Percentiles rank a stretch among this genome's conserved stretches.
These are phyloP conservation scores for Phytophthora ohioensis DNA, from an alignment of 352 stramenopile species.

Conservation along the genomic window DNA sequence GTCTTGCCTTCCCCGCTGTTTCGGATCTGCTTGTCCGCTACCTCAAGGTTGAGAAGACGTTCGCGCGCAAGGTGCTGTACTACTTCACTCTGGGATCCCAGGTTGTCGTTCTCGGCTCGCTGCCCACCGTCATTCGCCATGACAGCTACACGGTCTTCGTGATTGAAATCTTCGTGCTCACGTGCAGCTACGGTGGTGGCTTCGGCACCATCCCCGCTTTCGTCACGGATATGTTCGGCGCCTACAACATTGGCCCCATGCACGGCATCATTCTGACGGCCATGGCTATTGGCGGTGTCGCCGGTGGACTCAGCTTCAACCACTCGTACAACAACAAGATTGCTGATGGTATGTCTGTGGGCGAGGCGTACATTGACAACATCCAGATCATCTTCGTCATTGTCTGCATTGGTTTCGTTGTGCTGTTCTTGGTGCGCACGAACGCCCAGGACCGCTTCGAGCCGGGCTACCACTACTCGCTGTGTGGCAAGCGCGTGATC, in stretches of 20 bases:
- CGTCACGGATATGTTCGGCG: slow-evolving; percentile 86
- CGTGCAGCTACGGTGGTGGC: slow-evolving; percentile 74
- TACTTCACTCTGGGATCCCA: slow-evolving; percentile 71
- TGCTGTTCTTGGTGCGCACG: slow-evolving; percentile 76
- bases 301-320: slow-evolving; percentile 82
- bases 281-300: slow-evolving; percentile 78
- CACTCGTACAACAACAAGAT: slow-evolving; percentile 54
- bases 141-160: slow-evolving; percentile 69
- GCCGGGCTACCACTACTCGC: slow-evolving; percentile 71
- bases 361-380: slow-evolving; percentile 78
- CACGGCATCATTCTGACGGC: slow-evolving; percentile 69
- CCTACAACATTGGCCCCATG: slow-evolving; percentile 77
- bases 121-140: slow-evolving; percentile 68
- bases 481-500: slow-evolving; percentile 69
- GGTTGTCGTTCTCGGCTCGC: slow-evolving; percentile 67
- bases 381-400: slow-evolving; percentile 79
- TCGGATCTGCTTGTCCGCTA: slow-evolving; percentile 54
- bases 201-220: slow-evolving; percentile 81
- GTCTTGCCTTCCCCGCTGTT: slow-evolving; percentile 51
- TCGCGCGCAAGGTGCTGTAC: slow-evolving; percentile 68
- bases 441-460: slow-evolving; percentile 74
- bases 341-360: slow-evolving; percentile 44
- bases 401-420: slow-evolving; percentile 63
- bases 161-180: slow-evolving; percentile 77
- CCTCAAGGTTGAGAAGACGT: slow-evolving; percentile 56